Conservation (phyloP, 441 rosid species). For the Rhodomyrtus psidioides region DNA sequence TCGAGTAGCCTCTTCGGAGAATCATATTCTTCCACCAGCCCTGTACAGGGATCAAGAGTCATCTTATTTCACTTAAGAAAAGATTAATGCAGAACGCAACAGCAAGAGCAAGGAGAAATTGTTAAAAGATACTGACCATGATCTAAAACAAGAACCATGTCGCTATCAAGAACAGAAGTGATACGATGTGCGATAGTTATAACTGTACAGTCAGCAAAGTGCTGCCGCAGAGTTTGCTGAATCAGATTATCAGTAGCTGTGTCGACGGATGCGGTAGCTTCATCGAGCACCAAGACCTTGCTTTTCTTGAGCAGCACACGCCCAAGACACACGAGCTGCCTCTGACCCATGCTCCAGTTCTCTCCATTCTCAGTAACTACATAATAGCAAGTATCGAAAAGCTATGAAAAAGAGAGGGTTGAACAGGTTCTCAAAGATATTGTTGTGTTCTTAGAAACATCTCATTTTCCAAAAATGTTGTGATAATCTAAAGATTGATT, state of each 20-base stretch:
- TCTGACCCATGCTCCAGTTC: constrained; percentile 98
- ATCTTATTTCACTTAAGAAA: background rate
- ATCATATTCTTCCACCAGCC: constrained; percentile 10
- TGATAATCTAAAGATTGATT: too few species aligned
- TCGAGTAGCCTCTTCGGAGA: constrained; percentile 55
- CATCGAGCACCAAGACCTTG: constrained; percentile 79
- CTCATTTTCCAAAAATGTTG: background rate
- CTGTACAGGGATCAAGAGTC: background rate
- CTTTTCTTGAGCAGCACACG: constrained; percentile 80
- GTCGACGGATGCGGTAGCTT: constrained; percentile 97
- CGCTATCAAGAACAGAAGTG: constrained; percentile 83
- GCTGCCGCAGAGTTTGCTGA: constrained; percentile 63
- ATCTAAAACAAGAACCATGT: constrained; percentile 76
- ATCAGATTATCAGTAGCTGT: constrained; percentile 88
- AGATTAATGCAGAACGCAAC: background rate
- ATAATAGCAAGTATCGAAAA: background rate
- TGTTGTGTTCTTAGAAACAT: background rate
- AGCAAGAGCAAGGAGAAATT: background rate
- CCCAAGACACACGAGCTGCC: constrained; percentile 94
- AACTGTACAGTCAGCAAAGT: constrained; percentile 70
- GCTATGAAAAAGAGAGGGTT: background rate
- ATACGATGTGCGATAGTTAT: constrained; percentile 87
- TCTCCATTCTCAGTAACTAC: constrained; percentile 89
- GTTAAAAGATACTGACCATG: constrained; percentile 33
- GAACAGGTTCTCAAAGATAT: background rate